Base-by-base conservation (phyloP, 495 filamentous ascomycete genomes). In the Letharia columbiana region DNA sequence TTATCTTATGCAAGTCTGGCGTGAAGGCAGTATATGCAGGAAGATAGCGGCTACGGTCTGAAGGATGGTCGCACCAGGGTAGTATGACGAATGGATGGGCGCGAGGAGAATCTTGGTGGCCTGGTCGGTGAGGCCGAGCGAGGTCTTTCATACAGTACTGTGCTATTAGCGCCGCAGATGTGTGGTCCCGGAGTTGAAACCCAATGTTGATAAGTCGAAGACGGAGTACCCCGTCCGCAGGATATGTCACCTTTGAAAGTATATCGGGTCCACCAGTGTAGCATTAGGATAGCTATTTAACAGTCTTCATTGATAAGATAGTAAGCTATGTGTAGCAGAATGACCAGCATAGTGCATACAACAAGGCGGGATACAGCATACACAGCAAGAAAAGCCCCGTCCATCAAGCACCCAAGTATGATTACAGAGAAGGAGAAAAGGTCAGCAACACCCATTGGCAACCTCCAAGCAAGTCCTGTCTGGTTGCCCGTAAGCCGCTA, bases 341-440 rank as follows among this genome's bases (percentile, higher is more conserved):
- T 64, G 61, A 64, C 66, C 66, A 35, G 66, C 66, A 64, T 61
- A 20, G 9, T 56, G 52, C 37, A 52, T 18, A 20, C 15, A 50
- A 61, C 62, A 67, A 60, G 61, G 54, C 17, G 49, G n/a, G 42
- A 17, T 20, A 3, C 12, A 44, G 49, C 60, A 44, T 57, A 63
- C 61, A 60, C 5, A 23, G 52, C 49, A 67, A 54, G 37, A 31
- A 61, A 50, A 37, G 37, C 60, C 23, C 35, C 20, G 17, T 23
- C 39, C 28, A 47, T 47, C 31, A 49, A 42, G 33, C 50, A 31
- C 45, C 18, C 33, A 64, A 64, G 17, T 64, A 64, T 52, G 9
- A 9, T 39, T 64, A 64, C 62, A 64, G 50, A 35, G 39, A 58
- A 64, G 10, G 28, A 39, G 18, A 33, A 54, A 64, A 42, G 20